Conservation (phyloP, 805 yeast genomes). For the Lachancea thermotolerans region DNA sequence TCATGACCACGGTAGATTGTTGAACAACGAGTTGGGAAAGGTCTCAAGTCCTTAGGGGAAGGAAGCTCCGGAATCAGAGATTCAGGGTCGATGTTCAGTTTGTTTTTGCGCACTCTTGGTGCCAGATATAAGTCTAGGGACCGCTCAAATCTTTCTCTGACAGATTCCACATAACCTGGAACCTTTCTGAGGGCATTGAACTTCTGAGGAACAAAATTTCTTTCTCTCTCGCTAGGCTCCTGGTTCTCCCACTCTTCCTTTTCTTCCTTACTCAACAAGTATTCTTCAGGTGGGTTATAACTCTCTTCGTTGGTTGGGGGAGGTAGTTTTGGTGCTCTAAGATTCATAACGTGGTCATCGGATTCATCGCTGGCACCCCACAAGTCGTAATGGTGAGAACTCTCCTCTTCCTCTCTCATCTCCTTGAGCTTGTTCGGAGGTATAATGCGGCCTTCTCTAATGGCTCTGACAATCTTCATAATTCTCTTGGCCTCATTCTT, state of each 20-base stretch:
- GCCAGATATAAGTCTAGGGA: constrained; percentile 90
- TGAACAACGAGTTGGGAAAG: constrained; percentile 90
- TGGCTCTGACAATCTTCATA: constrained; percentile 94
- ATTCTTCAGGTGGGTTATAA: constrained; percentile 97
- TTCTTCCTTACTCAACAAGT: constrained; percentile 75
- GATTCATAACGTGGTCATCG: constrained; percentile 75
- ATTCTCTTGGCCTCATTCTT: constrained; percentile 94
- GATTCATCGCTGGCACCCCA: constrained; percentile 70
- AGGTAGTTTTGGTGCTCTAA: constrained; percentile 90
- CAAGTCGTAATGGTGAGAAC: constrained; percentile 59
- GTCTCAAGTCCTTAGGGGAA: constrained; percentile 91
- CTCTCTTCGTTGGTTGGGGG: constrained; percentile 97
- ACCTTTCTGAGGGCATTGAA: constrained; percentile 79
- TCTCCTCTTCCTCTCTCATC: constrained; percentile 44
- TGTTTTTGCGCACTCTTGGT: constrained; percentile 88
- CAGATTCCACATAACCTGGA: constrained; percentile 81
- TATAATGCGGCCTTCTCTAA: constrained; percentile 89
- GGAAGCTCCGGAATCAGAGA: constrained; percentile 93
- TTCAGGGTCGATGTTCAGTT: constrained; percentile 91
- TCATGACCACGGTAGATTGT: constrained; percentile 78
- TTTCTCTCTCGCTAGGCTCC: constrained; percentile 73
- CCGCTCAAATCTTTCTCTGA: constrained; percentile 90
- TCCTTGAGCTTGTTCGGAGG: constrained; percentile 58
- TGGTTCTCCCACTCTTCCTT: constrained; percentile 57
- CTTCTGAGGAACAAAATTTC: constrained; percentile 76